These are phyloP conservation scores for Ogataea wickerhamii DNA, from an alignment of 805 yeast genomes.

Conservation along the genomic window DNA sequence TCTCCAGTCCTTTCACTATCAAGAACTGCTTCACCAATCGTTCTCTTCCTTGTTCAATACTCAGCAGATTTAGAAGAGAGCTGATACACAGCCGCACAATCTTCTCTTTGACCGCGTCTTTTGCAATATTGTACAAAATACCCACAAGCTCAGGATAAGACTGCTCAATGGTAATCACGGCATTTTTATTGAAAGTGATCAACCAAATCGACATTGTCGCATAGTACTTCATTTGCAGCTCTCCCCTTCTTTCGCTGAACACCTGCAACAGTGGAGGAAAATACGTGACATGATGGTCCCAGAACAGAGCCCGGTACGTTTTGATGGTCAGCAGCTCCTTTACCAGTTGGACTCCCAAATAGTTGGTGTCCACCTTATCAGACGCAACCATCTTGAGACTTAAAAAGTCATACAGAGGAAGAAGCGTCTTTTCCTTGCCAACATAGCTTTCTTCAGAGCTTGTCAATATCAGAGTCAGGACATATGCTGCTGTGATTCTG, in stretches of 20 bases:
- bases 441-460: slow-evolving; percentile 14
- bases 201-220: slow-evolving; percentile 80
- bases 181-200: slow-evolving; percentile 63
- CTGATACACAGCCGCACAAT: slow-evolving; percentile 82
- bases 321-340: slow-evolving; percentile 57
- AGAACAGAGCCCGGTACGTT: slow-evolving; percentile 49
- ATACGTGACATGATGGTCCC: slow-evolving; percentile 39
- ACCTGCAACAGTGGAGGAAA: slow-evolving; percentile 50
- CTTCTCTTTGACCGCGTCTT: slow-evolving; percentile 87
- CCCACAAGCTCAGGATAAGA: slow-evolving; percentile 54
- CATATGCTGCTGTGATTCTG: slow-evolving; percentile 51
- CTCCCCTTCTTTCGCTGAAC: slow-evolving; percentile 41
- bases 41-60: slow-evolving; percentile 39
- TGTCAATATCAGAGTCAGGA: slow-evolving; percentile 48
- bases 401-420: slow-evolving; percentile 37
- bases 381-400: slow-evolving; percentile 28
- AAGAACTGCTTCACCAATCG: slow-evolving; percentile 59
- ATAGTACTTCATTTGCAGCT: slow-evolving; percentile 81
- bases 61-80: slow-evolving; percentile 59
- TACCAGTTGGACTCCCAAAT: slow-evolving; percentile 60
- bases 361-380: slow-evolving; percentile 49
- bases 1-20: slow-evolving; percentile 69
- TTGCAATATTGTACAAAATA: slow-evolving; percentile 54
- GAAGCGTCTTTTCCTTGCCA: slow-evolving; percentile 35
- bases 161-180: slow-evolving; percentile 45